Evolutionary conservation across 257 asterid species (phyloP), one percentile per base, ranked within the genome.

Genomic region (Ajuga chamaepitys): DNA sequence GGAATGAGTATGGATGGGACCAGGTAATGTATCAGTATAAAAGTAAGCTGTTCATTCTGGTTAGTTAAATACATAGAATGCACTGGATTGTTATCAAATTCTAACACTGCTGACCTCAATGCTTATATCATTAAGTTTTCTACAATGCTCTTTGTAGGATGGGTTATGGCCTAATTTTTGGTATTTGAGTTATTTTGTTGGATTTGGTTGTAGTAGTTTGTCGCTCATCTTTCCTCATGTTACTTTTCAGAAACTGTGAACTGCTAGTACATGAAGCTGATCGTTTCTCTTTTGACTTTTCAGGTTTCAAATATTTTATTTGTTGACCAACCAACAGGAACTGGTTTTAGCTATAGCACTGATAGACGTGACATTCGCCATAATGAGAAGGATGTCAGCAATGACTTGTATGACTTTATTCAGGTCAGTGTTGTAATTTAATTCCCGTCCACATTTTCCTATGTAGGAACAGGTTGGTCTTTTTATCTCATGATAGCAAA

Each of bases 271-370:
- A 21, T 59, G 25, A 51, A 45, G 44, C 21, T 72, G 57, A 70
- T 61, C 7, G 16, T 52, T 68, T 70, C 62, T 46, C 26, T 72
- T 54, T 61, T 75, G 51, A 52, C 72, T 70, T 64, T 83, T 83
- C 86, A 90, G 98, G 91, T 83, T 30, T 94, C 99, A 9, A 94
- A 90, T 78, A 88, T 94, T 44, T 60, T 94, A 68, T 94, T 77
- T 74, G 98, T 94, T 56, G 99, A 94, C 78, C 99, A 94, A 74
- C 99, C 99, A 75, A 66, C 78, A 75, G 99, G 99, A 62, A 94
- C 99, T 73, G 99, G 99, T 67, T 94, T 90, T 74, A 94, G 98
- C 81, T 94, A 88, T 59, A 90, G 86, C 71, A 70, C 93, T 61
- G 95, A 94, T 72, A 81, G 64, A 8, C 95, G 87, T 41, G 99